Conservation (phyloP, 176 grass and related monocot species). For the Phyllostachys edulis region DNA sequence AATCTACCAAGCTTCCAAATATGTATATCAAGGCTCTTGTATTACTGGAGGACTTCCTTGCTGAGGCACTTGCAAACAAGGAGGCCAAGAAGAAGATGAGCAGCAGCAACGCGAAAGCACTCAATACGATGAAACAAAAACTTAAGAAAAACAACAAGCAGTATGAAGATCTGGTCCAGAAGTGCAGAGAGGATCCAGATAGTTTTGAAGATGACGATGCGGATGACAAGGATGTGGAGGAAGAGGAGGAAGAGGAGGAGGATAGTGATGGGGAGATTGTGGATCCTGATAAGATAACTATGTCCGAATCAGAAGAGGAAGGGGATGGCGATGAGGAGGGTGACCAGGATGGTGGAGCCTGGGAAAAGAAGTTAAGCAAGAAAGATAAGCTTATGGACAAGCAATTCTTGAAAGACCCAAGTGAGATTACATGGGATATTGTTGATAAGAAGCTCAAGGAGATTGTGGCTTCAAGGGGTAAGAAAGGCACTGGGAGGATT, state of each 20-base stretch:
- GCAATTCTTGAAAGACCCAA: conserved; percentile 88
- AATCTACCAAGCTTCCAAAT: conserved; percentile 67
- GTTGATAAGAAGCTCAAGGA: conserved; percentile 94
- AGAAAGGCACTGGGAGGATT: conserved; percentile 84
- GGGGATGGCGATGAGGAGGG: conserved; percentile 31
- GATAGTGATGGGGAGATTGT: conserved; percentile 50
- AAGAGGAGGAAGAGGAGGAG: conserved; percentile 47
- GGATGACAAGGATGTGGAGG: conserved; percentile 47
- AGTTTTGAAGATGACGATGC: conserved; percentile 58
- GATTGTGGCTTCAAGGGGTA: conserved; percentile 85
- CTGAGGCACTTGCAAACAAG: conserved; percentile 90
- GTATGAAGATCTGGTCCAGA: conserved; percentile 73
- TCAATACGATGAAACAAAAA: conserved; percentile 89
- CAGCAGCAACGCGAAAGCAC: conserved; percentile 82
- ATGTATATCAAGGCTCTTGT: conserved; percentile 89
- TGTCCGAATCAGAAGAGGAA: conserved; percentile 54
- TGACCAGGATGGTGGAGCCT: conserved; percentile 35
- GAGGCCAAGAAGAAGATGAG: conserved; percentile 99
- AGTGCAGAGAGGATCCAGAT: conserved; percentile 62
- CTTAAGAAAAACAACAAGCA: conserved; percentile 98
- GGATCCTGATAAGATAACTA: conserved; percentile 42
- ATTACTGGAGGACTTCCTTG: conserved; percentile 83
- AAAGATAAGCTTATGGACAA: conserved; percentile 86
- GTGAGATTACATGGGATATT: conserved; percentile 92
- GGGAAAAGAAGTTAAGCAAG: conserved; percentile 48